Percentiles rank a stretch among this genome's conserved stretches.
Evolutionary conservation across 768 basidiomycete genomes (phyloP).

Genomic region (Lentinula guzmanii): DNA sequence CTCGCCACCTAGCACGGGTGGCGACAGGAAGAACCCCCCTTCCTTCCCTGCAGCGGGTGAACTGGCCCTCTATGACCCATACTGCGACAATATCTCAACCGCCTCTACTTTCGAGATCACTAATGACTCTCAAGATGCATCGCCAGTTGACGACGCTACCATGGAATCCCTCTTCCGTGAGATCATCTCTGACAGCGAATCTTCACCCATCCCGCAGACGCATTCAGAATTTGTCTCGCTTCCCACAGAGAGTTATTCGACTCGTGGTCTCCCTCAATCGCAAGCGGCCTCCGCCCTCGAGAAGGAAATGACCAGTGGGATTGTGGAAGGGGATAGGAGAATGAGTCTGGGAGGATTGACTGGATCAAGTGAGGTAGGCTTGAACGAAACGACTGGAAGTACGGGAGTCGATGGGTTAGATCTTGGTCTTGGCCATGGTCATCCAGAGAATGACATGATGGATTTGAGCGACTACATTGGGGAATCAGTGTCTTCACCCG

Average conservation of each 20-base stretch:
- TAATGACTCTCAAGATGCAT: slow-evolving; percentile 10
- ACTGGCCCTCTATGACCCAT: slow-evolving; percentile 32
- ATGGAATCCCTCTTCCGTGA: slow-evolving; percentile 69
- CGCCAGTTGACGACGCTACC: slow-evolving; percentile 46
- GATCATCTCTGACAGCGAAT: slow-evolving; percentile 56
- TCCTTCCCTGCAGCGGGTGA: slow-evolving; percentile 93
- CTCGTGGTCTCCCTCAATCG: slow-evolving; percentile 12
- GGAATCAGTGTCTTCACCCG: not conserved
- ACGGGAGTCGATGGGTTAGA: not conserved
- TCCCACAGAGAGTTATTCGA: slow-evolving; percentile 23
- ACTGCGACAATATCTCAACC: slow-evolving; percentile 12
- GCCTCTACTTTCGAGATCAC: slow-evolving; percentile 13
- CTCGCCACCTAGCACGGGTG: slow-evolving; percentile 99
- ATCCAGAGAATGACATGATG: not conserved
- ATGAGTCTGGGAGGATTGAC: slow-evolving; percentile 4
- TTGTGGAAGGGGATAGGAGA: not conserved
- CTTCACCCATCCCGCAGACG: slow-evolving; percentile 14
- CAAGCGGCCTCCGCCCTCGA: slow-evolving; percentile 14
- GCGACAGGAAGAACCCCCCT: slow-evolving; percentile 58
- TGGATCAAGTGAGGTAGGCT: not conserved
- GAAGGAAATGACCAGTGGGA: slow-evolving; percentile 11
- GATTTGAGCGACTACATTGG: slow-evolving; percentile 1
- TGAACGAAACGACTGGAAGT: not conserved
- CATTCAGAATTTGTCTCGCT: slow-evolving; percentile 15
- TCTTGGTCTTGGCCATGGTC: not conserved